Evolutionary conservation across 495 filamentous ascomycete species (phyloP).

Genomic region (Hamigera avellanea): DNA sequence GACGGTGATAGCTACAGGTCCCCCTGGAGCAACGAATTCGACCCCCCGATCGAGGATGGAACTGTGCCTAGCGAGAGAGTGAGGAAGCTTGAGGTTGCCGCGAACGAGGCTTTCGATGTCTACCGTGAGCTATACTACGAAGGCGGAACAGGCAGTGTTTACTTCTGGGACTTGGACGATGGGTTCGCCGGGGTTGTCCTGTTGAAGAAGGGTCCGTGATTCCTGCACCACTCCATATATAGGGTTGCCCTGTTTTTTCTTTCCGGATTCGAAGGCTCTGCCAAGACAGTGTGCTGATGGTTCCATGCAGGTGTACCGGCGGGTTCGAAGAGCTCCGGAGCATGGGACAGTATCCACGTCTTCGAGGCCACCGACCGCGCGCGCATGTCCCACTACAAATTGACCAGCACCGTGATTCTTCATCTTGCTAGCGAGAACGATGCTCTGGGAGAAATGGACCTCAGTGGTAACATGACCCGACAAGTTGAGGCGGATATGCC

Average conservation of each 20-base stretch:
- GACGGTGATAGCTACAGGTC: conserved; percentile 95
- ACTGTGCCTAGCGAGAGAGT: conserved; percentile 77
- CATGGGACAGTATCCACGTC: conserved; percentile 98
- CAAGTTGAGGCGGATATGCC: conserved; percentile 86
- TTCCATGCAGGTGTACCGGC: conserved; percentile 44
- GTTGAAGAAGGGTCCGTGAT: conserved; percentile 70
- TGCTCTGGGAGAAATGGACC: conserved; percentile 76
- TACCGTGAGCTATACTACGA: conserved; percentile 98
- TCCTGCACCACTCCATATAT: conserved; percentile 1
- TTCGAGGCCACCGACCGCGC: conserved; percentile 90
- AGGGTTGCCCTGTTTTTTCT: no score
- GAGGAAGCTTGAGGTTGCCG: conserved; percentile 81
- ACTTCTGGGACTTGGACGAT: conserved; percentile 98
- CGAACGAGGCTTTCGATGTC: conserved; percentile 93
- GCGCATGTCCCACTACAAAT: conserved; percentile 88
- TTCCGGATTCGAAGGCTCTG: neutral
- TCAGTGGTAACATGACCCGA: conserved; percentile 94
- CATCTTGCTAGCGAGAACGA: conserved; percentile 63
- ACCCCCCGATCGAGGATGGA: conserved; percentile 70
- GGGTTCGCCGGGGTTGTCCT: conserved; percentile 94
- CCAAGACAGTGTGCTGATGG: conserved; percentile 2
- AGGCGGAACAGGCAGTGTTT: conserved; percentile 87
- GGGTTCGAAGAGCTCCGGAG: conserved; percentile 60
- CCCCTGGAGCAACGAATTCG: conserved; percentile 97
- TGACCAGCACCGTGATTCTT: conserved; percentile 93